Percentiles rank a stretch among this genome's conserved stretches.
These are phyloP conservation scores for Astrothelium subdiscretum DNA, from an alignment of 495 filamentous ascomycete genomes.

Conservation along the genomic window DNA sequence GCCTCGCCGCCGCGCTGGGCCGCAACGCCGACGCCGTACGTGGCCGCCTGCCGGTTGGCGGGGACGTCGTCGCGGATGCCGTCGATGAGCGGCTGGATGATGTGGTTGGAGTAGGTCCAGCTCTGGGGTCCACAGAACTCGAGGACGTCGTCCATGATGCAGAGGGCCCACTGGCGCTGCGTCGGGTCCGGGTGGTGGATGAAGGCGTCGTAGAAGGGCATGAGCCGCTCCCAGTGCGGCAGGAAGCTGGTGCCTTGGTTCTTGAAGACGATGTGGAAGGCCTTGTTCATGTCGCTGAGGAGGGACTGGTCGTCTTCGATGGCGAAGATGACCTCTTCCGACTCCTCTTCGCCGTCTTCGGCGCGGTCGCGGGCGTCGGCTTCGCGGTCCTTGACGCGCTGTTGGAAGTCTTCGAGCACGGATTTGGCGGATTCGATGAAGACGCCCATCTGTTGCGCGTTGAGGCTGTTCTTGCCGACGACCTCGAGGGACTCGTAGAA, in stretches of 20 bases:
- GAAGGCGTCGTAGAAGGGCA: constrained; percentile 74
- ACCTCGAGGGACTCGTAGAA: constrained; percentile 98
- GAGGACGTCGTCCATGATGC: constrained; percentile 96
- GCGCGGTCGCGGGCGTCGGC: constrained; percentile 61
- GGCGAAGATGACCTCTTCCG: constrained; percentile 70
- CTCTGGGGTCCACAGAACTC: constrained; percentile 87
- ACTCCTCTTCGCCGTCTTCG: constrained; percentile 73
- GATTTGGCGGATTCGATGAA: constrained; percentile 79
- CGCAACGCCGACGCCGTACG: constrained; percentile 91
- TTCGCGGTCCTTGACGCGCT: constrained; percentile 63
- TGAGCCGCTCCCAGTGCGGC: constrained; percentile 71
- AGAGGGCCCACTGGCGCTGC: constrained; percentile 94
- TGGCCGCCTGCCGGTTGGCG: constrained; percentile 91
- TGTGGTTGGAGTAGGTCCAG: constrained; percentile 70
- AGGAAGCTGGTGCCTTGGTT: constrained; percentile 80
- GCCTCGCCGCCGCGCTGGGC: constrained; percentile 79
- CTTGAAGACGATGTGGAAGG: constrained; percentile 98
- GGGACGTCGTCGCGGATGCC: constrained; percentile 77
- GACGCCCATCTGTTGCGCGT: constrained; percentile 59
- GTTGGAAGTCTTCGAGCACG: constrained; percentile 83
- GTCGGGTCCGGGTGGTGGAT: constrained; percentile 76
- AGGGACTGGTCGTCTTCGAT: constrained; percentile 96
- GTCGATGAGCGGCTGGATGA: constrained; percentile 70
- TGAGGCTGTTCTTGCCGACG: constrained; percentile 67
- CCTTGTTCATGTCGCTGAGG: constrained; percentile 99